Percentiles rank a stretch among this genome's conserved stretches.
These are phyloP conservation scores for Kalanchoe fedtschenkoi DNA, from an alignment of 164 flowering plant species.

Conservation along the genomic window DNA sequence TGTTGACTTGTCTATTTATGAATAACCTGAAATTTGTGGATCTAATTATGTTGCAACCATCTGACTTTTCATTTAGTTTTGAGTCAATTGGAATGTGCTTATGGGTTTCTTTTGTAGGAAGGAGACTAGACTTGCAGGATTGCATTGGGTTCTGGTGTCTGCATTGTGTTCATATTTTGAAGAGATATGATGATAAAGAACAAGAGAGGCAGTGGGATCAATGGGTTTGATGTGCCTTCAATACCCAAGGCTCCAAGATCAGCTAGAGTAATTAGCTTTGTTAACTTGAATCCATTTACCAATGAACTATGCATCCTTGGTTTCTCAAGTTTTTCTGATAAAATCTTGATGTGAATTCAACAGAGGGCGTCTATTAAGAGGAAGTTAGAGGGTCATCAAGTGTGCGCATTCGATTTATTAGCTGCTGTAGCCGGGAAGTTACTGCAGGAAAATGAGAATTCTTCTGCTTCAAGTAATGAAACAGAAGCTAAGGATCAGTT, in stretches of 20 bases:
- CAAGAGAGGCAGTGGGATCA: slow-evolving; percentile 18
- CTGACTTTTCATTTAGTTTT: too few relatives aligned
- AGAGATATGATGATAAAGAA: slow-evolving; percentile 6
- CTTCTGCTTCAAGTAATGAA: slow-evolving; percentile 3
- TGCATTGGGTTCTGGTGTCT: too few relatives aligned
- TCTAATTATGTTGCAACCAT: too few relatives aligned
- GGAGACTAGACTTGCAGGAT: too few relatives aligned
- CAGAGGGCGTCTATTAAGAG: slow-evolving; percentile 8
- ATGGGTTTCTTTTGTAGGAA: too few relatives aligned
- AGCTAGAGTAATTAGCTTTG: slow-evolving; percentile 15
- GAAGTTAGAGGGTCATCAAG: not conserved
- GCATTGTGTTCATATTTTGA: not conserved
- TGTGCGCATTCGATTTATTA: slow-evolving; percentile 11
- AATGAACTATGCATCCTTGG: not conserved
- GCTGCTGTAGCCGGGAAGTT: slow-evolving; percentile 13
- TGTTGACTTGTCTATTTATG: too few relatives aligned
- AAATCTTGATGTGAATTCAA: not conserved
- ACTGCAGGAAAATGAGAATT: slow-evolving; percentile 8
- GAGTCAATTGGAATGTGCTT: too few relatives aligned
- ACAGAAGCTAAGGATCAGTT: not conserved
- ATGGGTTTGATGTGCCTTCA: slow-evolving; percentile 15
- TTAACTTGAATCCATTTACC: not conserved
- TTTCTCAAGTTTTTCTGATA: not conserved
- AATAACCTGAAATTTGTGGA: too few relatives aligned
- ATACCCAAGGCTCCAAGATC: slow-evolving; percentile 22